Base-by-base conservation (phyloP, 345 rosid genomes). In the Gossypium thurberi region DNA sequence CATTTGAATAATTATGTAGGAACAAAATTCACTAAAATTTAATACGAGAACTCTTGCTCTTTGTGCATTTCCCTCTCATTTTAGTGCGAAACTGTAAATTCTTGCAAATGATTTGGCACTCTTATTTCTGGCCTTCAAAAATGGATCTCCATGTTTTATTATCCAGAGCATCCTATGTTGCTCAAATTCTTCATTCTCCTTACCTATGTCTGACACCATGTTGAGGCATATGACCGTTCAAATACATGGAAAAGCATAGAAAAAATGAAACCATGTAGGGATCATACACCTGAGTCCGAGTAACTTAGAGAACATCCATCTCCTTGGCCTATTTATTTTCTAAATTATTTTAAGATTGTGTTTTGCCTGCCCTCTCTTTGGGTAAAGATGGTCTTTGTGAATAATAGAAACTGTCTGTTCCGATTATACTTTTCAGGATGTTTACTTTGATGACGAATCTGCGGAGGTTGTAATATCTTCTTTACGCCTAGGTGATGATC, bases 401-500 rank as follows among this genome's bases (percentile, higher is more conserved):
- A 59, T 66, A 63, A 71, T 70, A 69, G 75, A 72, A 51, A 71
- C 21, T 44, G 69, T 70, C 62, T 82, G 79, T 82, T 42, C 78
- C 71, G 37, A 70, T 59, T 51, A 4, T 72, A 61, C 50, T 72
- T 84, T 51, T 70, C 93, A 94, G 98, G 98, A 94, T 79, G 93
- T 91, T 72, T 94, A 94, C 88, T 94, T 94, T 76, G 98, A 94
- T 84, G 98, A 94, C 80, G 96, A 91, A 85, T 94, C 97, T 81
- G 97, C 97, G 55, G 98, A 94, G 82, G 96, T 94, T 14, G 94
- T 94, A 62, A 91, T 94, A 81, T 94, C 98, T 78, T 91, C 98
- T 75, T 81, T 94, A 78, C 97, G 94, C 70, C 85, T 94, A 53
- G 98, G 96, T 76, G 96, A 90, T 77, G 94, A 90, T 73, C 88